Evolutionary conservation across 148 eudicot genomes (phyloP).

Genomic region (Arbutus unedo): DNA sequence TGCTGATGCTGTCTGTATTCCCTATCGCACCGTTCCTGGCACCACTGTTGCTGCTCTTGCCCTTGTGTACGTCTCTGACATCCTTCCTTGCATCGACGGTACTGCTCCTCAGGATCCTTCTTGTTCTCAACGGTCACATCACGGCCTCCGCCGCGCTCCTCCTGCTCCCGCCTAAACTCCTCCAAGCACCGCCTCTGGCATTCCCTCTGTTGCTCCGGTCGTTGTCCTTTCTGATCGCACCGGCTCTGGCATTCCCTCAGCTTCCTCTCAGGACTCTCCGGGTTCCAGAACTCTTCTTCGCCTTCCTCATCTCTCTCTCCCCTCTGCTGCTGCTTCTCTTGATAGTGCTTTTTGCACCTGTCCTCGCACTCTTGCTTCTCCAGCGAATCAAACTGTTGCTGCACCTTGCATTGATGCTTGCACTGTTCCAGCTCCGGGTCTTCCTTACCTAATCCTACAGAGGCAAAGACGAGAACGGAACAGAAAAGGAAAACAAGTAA

Average conservation of each 20-base stretch:
- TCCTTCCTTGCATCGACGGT: constrained; percentile 24
- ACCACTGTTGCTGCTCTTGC: neutral
- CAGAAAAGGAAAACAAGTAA: constrained; percentile 17
- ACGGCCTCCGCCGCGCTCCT: neutral
- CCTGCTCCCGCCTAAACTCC: constrained; percentile 11
- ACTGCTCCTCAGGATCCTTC: constrained; percentile 21
- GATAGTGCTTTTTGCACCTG: constrained; percentile 25
- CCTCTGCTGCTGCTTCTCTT: constrained; percentile 23
- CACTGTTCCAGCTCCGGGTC: constrained; percentile 46
- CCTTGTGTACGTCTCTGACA: constrained; percentile 20
- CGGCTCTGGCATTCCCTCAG: constrained; percentile 29
- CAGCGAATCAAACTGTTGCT: constrained; percentile 19
- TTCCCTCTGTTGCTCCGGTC: constrained; percentile 3
- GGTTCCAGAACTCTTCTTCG: constrained; percentile 4
- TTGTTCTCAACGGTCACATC: neutral
- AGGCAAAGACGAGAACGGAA: neutral
- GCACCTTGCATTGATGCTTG: constrained; percentile 41
- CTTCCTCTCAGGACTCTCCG: constrained; percentile 7
- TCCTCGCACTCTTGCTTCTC: constrained; percentile 25
- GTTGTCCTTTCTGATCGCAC: constrained; percentile 20
- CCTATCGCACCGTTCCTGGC: neutral
- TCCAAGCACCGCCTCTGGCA: constrained; percentile 31
- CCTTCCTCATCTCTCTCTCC: constrained; percentile 11
- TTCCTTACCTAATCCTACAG: constrained; percentile 10
- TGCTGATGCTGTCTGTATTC: neutral